Evolutionary conservation across 2,329 filamentous ascomycete genomes (phyloP).

Genomic region (Calycina marina): DNA sequence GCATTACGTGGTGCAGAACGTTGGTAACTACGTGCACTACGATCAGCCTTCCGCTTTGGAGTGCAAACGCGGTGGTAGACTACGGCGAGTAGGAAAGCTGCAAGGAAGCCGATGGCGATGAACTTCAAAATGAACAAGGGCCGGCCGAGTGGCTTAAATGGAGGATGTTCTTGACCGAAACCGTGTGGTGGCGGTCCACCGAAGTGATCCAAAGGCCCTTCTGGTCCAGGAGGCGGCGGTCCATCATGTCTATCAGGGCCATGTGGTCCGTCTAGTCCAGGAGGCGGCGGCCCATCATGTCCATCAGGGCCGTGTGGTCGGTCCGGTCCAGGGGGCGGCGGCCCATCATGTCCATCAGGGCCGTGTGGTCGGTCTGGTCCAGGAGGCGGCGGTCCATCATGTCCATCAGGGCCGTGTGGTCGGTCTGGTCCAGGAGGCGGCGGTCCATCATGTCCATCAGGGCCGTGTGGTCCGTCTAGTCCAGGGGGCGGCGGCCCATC

Average conservation of each 20-base stretch:
- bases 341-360: too few species aligned
- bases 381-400: background rate
- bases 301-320: too few species aligned
- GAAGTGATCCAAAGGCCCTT: conserved; percentile 1
- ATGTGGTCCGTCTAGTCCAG: too few species aligned
- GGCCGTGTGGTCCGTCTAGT: too few species aligned
- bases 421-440: conserved; percentile 2
- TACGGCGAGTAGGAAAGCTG: too few species aligned
- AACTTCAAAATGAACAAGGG: background rate
- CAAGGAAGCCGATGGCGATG: background rate
- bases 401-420: too few species aligned
- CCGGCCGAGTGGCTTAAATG: background rate
- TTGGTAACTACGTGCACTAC: conserved; percentile 10
- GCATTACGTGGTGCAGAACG: conserved; percentile 10
- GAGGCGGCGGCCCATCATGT: too few species aligned
- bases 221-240: conserved; percentile 1
- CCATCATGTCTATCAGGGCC: too few species aligned
- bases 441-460: too few species aligned
- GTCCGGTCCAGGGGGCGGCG: too few species aligned
- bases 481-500: too few species aligned
- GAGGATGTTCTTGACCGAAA: background rate
- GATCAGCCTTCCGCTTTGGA: conserved; percentile 5
- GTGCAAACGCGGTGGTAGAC: conserved; percentile 12
- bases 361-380: conserved; percentile 5
- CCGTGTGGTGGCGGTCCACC: background rate